A percentile compares a stretch with the other conserved stretches of the same genome.
Conservation (phyloP, 192 early-diverging fungal genomes). For the Backusella morwellensis region DNA sequence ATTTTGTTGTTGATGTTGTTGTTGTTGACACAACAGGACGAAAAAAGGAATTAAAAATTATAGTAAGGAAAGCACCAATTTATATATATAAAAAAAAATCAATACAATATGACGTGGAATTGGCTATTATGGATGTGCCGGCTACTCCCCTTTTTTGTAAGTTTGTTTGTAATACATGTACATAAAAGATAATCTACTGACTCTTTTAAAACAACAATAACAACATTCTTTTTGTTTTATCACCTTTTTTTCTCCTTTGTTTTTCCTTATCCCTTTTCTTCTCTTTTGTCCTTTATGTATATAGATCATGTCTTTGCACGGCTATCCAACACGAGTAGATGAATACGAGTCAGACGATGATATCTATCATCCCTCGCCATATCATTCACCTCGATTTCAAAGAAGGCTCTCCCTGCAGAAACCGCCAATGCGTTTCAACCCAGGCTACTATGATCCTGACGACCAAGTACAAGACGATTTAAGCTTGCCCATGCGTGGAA, state of each 20-base stretch:
- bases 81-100: neutral
- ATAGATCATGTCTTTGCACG: neutral
- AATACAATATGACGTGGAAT: neutral
- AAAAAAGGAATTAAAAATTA: neutral
- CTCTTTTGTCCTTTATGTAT: neutral
- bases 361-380: neutral
- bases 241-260: neutral
- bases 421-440: neutral
- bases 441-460: neutral
- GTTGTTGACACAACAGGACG: neutral
- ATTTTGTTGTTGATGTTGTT: neutral
- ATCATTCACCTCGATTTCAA: conserved; percentile 1
- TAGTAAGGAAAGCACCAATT: neutral
- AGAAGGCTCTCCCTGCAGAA: neutral
- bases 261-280: neutral
- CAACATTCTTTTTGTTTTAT: conserved; percentile 10
- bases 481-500: neutral
- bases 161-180: neutral
- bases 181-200: conserved; percentile 1
- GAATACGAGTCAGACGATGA: neutral
- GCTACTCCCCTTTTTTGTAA: neutral
- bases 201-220: conserved; percentile 8
- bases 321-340: conserved; percentile 1
- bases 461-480: neutral
- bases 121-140: neutral